Conservation (phyloP, 345 rosid genomes). For the Rhizophora mangle region DNA sequence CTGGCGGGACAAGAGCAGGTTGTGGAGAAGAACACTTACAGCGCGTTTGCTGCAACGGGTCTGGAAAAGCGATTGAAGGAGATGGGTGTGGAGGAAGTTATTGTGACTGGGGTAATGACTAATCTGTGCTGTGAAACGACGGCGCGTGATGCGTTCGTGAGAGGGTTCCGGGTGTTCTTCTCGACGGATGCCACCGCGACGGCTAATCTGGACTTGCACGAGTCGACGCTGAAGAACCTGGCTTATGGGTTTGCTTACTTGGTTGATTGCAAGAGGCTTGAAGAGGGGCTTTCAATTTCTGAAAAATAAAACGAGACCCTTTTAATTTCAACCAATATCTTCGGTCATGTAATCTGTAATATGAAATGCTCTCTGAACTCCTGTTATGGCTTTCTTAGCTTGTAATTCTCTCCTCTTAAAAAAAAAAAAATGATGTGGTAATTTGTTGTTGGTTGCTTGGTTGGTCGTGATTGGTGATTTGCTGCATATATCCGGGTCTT, state of each 20-base stretch:
- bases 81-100: constrained; percentile 69
- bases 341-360: no score
- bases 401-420: no score
- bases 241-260: constrained; percentile 73
- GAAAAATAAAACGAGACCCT: no score
- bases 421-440: no score
- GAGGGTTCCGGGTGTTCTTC: constrained; percentile 71
- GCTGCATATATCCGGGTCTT: no score
- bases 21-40: constrained; percentile 70
- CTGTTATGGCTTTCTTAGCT: no score
- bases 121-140: constrained; percentile 85
- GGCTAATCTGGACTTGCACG: constrained; percentile 50
- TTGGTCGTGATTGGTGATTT: no score
- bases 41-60: constrained; percentile 53
- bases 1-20: constrained; percentile 35
- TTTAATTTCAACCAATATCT: no score
- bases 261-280: constrained; percentile 47
- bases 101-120: constrained; percentile 71
- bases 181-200: constrained; percentile 77
- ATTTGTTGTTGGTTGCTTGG: no score
- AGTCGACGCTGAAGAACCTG: constrained; percentile 59
- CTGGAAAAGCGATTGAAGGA: constrained; percentile 49
- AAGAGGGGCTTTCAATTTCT: neutral
- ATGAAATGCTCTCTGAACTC: neutral
- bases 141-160: constrained; percentile 73